A percentile compares a stretch with the other conserved stretches of the same genome.
Conservation (phyloP, 495 filamentous ascomycete genomes). For the Xylaria flabelliformis region DNA sequence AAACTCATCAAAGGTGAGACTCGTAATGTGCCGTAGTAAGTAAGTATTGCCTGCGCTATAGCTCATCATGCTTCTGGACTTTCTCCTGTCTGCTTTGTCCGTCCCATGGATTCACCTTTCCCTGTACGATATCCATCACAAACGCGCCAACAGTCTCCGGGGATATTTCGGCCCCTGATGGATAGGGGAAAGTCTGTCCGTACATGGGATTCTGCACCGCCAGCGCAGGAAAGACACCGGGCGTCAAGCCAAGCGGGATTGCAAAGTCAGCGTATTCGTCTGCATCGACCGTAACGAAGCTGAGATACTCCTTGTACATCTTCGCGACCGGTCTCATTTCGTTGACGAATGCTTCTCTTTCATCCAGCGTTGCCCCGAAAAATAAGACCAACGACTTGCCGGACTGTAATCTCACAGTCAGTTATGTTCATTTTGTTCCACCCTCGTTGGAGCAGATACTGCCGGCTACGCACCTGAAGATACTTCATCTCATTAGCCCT, state of each 20-base stretch:
- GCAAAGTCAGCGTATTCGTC: slow-evolving; percentile 55
- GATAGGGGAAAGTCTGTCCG: slow-evolving; percentile 52
- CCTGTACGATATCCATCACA: slow-evolving; percentile 52
- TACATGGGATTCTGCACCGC: slow-evolving; percentile 53
- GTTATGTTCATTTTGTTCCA: not conserved
- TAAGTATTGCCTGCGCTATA: slow-evolving; percentile 33
- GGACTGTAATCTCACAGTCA: slow-evolving; percentile 35
- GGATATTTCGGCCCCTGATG: slow-evolving; percentile 37
- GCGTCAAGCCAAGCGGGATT: slow-evolving; percentile 44
- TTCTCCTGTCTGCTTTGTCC: slow-evolving; percentile 28
- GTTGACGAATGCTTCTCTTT: slow-evolving; percentile 40
- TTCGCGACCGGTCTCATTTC: slow-evolving; percentile 51
- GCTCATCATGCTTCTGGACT: slow-evolving; percentile 41
- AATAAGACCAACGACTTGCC: slow-evolving; percentile 56
- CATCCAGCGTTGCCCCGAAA: slow-evolving; percentile 39
- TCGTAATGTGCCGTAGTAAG: not conserved
- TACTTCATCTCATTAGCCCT: slow-evolving; percentile 51
- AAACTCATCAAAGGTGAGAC: too few species aligned
- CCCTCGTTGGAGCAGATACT: not conserved
- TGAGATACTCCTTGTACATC: slow-evolving; percentile 56
- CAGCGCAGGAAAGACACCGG: slow-evolving; percentile 38
- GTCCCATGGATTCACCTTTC: slow-evolving; percentile 49
- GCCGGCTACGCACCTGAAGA: slow-evolving; percentile 42
- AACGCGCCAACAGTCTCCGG: slow-evolving; percentile 48
- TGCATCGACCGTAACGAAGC: slow-evolving; percentile 54